phyloP scores from a whole-genome alignment of 495 filamentous ascomycete genomes.

The Neurospora discreta region DNA sequence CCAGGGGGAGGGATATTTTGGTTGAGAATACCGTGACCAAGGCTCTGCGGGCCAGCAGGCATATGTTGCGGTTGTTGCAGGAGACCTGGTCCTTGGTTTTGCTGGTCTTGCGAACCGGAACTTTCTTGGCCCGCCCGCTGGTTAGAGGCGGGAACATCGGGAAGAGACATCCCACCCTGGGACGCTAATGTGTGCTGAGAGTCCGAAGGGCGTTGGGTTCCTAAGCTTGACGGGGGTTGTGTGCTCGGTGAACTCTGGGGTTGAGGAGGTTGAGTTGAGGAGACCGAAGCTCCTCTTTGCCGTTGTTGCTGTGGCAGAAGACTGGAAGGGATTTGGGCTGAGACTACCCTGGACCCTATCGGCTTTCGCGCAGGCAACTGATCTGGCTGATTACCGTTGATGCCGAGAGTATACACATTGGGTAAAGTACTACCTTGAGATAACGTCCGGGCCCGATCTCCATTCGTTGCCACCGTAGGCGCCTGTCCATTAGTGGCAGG shows the following conservation, averaged over 20 bases:
- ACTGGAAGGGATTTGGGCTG: background rate
- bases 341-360: background rate
- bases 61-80: background rate
- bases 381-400: background rate
- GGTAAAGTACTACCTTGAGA: background rate
- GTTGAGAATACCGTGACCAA: background rate
- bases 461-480: background rate
- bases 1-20: background rate
- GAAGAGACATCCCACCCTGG: background rate
- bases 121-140: background rate
- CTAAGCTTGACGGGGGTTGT: background rate
- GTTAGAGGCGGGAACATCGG: background rate
- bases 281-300: background rate
- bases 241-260: background rate
- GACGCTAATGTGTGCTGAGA: background rate
- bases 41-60: background rate
- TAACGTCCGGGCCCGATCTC: background rate
- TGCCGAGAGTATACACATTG: background rate
- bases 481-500: slow-evolving; percentile 5
- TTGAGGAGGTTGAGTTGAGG: background rate
- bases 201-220: background rate
- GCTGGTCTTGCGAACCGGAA: background rate
- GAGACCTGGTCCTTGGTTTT: background rate
- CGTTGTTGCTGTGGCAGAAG: slow-evolving; percentile 1
- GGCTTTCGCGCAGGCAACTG: slow-evolving; percentile 7